Base-by-base conservation (phyloP, 2,329 filamentous ascomycete species). In the Furcasterigmium furcatum region DNA sequence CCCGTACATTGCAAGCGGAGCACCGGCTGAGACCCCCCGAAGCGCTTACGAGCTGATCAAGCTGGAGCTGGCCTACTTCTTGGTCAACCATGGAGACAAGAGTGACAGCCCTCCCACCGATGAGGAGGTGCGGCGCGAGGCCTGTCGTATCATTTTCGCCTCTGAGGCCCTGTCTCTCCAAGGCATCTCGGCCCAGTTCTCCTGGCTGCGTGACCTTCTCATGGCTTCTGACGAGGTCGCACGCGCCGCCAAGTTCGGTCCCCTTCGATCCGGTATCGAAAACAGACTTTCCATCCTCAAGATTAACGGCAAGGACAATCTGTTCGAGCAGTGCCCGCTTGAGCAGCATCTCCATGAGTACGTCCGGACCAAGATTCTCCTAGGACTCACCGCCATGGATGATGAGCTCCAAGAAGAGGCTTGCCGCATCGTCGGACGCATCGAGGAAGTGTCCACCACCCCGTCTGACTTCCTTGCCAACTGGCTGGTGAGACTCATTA, bases 41-140 rank as follows among this genome's bases (percentile, higher is more conserved):
- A 80, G 77, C 52, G 76, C 78, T n/a, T 84, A 82, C 58, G 80
- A 84, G 52, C 64, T 82, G 21, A 67, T 85, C 54, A 82, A 83
- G 54, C 60, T 73, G 44, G 79, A 83, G 55, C 57, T 84, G 49
- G 67, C 73, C 30, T 73, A 76, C 57, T 84, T 74, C 64, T 64
- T 71, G 25, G 56, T 67, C 39, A 72, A 74, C 47, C 65, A 70
- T 41, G 61, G 59, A 14, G 67, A 77, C 18, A 62, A 70, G 29
- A 64, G 64, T 14, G 68, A 67, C 29, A 55, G 52, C 19, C 35
- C 60, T 2, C 73, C 73, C 3, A 73, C 67, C 5, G 79, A 84
- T 47, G 67, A 71, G 12, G 74, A 81, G 41, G 60, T 84, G 44
- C 73, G 77, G 48, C 57, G 72, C n/a, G 78, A 83, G 58, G 79